These are phyloP conservation scores for Ceratocystis papillata DNA, from an alignment of 2,329 filamentous ascomycete species.

Conservation along the genomic window DNA sequence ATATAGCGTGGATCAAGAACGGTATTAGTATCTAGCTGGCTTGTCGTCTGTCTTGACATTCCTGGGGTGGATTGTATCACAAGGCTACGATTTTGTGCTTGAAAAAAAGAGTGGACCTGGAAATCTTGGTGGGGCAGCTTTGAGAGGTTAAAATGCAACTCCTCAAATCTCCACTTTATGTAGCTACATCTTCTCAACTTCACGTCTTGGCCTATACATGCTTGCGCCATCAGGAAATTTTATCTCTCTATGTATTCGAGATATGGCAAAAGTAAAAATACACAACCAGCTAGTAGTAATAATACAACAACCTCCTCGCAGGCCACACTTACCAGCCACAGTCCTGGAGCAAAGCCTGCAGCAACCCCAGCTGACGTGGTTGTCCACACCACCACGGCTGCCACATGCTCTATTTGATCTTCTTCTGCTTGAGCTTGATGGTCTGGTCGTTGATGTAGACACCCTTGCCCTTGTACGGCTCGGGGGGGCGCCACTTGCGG, in stretches of 20 bases:
- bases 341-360: not conserved
- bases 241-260: slow-evolving; percentile 2
- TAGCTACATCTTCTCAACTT: too few species aligned
- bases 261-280: slow-evolving; percentile 19
- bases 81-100: slow-evolving; percentile 2
- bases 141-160: slow-evolving; percentile 11
- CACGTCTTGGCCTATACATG: not conserved
- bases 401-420: slow-evolving; percentile 59
- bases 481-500: slow-evolving; percentile 75
- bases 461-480: slow-evolving; percentile 99
- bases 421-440: slow-evolving; percentile 96
- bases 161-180: not conserved
- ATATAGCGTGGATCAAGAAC: not conserved
- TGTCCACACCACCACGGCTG: too few species aligned
- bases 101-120: not conserved
- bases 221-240: not conserved
- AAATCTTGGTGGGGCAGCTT: not conserved
- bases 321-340: not conserved
- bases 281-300: slow-evolving; percentile 31
- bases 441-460: slow-evolving; percentile 97
- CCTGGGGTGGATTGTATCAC: not conserved
- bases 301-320: slow-evolving; percentile 16
- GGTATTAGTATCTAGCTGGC: not conserved
- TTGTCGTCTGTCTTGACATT: not conserved
- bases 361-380: too few species aligned